Evolutionary conservation across 2,329 filamentous ascomycete genomes (phyloP).

Genomic region (Xylaria polymorpha): DNA sequence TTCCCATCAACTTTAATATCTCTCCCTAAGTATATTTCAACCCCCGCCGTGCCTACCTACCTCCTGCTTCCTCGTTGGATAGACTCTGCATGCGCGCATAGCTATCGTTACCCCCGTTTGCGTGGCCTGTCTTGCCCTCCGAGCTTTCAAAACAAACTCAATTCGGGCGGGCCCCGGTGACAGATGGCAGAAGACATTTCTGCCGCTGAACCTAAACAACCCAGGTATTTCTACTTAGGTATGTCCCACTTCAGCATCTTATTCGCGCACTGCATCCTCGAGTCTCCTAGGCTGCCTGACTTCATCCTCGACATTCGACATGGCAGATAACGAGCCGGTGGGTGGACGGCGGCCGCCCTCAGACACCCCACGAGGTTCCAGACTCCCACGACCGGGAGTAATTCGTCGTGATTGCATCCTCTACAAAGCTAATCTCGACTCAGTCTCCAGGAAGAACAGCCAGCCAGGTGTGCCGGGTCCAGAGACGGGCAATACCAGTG

Average conservation of each 20-base stretch:
- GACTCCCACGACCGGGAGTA: slow-evolving; percentile 37
- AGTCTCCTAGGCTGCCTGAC: not conserved
- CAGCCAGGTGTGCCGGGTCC: slow-evolving; percentile 25
- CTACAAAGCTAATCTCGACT: slow-evolving; percentile 35
- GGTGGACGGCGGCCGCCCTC: slow-evolving; percentile 28
- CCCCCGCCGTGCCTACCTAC: not conserved
- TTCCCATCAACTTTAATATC: slow-evolving; percentile 7
- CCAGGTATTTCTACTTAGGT: slow-evolving; percentile 41
- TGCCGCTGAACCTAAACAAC: slow-evolving; percentile 37
- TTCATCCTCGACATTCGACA: slow-evolving; percentile 28
- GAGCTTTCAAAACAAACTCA: slow-evolving; percentile 22
- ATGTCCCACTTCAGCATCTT: slow-evolving; percentile 36
- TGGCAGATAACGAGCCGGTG: slow-evolving; percentile 34
- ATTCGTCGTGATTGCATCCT: slow-evolving; percentile 28
- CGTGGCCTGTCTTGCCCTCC: slow-evolving; percentile 1
- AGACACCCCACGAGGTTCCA: slow-evolving; percentile 34
- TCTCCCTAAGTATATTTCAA: not conserved
- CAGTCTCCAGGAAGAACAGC: slow-evolving; percentile 38
- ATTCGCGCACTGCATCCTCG: not conserved
- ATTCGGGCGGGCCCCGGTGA: slow-evolving; percentile 20
- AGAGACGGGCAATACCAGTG: slow-evolving; percentile 25
- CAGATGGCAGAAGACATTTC: slow-evolving; percentile 35
- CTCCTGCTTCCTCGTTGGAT: not conserved
- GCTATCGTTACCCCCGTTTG: not conserved
- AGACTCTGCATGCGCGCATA: not conserved